Base-by-base conservation (phyloP, 2,329 filamentous ascomycete species). In the Aspergillus fumigatiaffinis region DNA sequence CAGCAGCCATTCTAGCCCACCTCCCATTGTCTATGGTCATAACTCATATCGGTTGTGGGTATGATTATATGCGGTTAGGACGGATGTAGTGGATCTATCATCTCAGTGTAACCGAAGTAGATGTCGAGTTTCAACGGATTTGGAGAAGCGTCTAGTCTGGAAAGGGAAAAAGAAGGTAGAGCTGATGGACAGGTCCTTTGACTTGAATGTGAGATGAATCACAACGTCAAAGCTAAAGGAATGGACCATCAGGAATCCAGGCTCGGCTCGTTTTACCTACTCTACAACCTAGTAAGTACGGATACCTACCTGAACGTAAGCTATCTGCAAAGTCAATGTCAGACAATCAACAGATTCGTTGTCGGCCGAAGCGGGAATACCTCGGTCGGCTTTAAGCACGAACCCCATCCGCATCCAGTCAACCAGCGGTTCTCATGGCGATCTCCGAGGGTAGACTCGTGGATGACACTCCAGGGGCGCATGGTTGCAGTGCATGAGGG, bases 321-420 rank as follows among this genome's bases (percentile, higher is more conserved):
- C 25, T 35, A 17, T 35, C 12, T 35, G 29, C 29, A 35, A 5
- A 35, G 12, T 35, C 12, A 35, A 32, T 32, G 29, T 25, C 41
- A 50, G 42, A 23, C 38, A 17, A 42, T 55, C 49, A 56, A n/a
- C 20, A 44, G 42, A 49, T 23, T 49, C 42, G 47, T 10, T 28
- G 56, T 60, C 58, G 56, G 52, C 56, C 52, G 53, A 56, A 60
- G 47, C 64, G 64, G 64, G 26, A 46, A 62, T 60, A 60, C 62
- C 62, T 66, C 64, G 64, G 64, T 55, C 56, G 62, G 61, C 17
- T 35, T 49, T 20, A 9, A 44, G 21, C 32, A 46, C 12, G n/a
- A 28, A 47, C 51, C 44, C 14, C 20, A 35, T 35, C 29, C 29
- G 10, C 9, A 12, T 38, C 49, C 25, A 32, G 14, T 44, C n/a